phyloP scores from a whole-genome alignment of 495 filamentous ascomycete species.

The Neurospora sp. region DNA sequence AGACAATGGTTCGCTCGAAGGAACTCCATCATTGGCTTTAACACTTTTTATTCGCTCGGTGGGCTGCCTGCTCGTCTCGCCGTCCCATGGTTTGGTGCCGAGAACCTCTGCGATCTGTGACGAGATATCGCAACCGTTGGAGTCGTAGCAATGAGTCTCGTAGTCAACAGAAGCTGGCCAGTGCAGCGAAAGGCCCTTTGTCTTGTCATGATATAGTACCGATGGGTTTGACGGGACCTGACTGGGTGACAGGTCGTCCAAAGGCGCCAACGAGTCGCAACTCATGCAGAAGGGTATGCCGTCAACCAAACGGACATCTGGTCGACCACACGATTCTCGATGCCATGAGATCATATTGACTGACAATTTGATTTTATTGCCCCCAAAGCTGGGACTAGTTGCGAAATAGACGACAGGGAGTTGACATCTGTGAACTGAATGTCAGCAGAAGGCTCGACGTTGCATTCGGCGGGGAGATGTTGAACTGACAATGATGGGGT shows the following conservation, averaged over 20 bases:
- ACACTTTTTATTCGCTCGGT: background rate
- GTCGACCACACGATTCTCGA: slow-evolving; percentile 6
- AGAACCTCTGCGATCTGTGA: background rate
- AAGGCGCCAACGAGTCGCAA: slow-evolving; percentile 9
- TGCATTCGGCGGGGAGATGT: background rate
- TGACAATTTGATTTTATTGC: too few relatives aligned
- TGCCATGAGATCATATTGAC: slow-evolving; percentile 9
- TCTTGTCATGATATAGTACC: slow-evolving; percentile 1
- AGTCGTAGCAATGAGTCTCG: background rate
- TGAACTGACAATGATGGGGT: background rate
- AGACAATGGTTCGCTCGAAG: background rate
- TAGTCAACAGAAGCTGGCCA: background rate
- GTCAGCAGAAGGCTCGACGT: background rate
- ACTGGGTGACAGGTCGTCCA: slow-evolving; percentile 4
- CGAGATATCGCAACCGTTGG: background rate
- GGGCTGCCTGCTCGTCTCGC: background rate
- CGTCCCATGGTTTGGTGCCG: background rate
- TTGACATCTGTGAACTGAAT: background rate
- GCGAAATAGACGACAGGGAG: background rate
- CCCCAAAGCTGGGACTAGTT: background rate
- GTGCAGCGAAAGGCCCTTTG: background rate
- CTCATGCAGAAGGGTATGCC: slow-evolving; percentile 11
- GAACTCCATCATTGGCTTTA: background rate
- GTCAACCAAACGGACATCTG: slow-evolving; percentile 8
- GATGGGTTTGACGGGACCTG: slow-evolving; percentile 6